A percentile compares a stretch with the other conserved stretches of the same genome.
Evolutionary conservation across 441 rosid genomes (phyloP).

Genomic region (Arabidopsis hybrid): DNA sequence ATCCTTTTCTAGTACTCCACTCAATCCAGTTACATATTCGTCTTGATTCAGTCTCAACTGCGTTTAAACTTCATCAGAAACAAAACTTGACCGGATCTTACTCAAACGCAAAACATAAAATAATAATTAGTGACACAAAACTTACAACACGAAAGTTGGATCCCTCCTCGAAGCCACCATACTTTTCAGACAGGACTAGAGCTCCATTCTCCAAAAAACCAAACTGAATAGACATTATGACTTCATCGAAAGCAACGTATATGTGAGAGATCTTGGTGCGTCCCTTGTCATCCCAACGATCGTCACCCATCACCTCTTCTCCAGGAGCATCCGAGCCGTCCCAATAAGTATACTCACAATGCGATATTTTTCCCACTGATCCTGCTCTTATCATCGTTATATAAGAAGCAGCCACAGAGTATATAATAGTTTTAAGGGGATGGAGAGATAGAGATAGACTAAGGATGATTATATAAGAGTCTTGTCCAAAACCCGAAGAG

Average conservation of each 20-base stretch:
- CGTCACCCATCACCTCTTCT: not conserved
- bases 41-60: conserved; percentile 14
- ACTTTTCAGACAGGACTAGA: not conserved
- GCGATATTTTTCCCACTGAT: not conserved
- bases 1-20: not conserved
- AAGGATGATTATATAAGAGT: not conserved
- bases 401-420: not conserved
- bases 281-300: conserved; percentile 1
- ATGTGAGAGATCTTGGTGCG: conserved; percentile 29
- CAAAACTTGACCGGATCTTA: not conserved
- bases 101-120: not conserved
- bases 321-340: not conserved
- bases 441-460: not conserved
- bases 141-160: not conserved
- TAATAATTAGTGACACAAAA: not conserved
- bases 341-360: not conserved
- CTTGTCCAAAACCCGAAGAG: not conserved
- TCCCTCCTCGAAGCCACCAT: not conserved
- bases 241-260: not conserved
- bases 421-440: not conserved
- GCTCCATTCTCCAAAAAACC: conserved; percentile 26
- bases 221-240: conserved; percentile 25
- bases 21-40: conserved; percentile 29
- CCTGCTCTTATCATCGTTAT: conserved; percentile 33
- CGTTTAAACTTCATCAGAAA: not conserved